Evolutionary conservation across 2,329 filamentous ascomycete genomes (phyloP).

Genomic region (Xylaria sp.): DNA sequence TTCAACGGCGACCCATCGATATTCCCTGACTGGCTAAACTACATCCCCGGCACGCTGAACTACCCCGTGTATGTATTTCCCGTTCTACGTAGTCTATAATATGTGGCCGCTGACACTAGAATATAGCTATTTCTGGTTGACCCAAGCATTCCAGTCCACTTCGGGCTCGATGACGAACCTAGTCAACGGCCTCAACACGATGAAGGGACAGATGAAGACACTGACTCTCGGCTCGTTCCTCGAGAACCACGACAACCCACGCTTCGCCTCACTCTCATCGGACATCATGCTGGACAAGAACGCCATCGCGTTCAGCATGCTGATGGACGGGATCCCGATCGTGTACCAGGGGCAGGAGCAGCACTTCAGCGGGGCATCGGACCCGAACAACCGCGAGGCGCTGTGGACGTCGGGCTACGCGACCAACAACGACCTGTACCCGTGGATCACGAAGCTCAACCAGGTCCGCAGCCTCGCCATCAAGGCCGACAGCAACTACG

Average conservation of each 20-base stretch:
- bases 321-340: slow-evolving; percentile 67
- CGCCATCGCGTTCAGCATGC: slow-evolving; percentile 64
- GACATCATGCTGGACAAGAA: slow-evolving; percentile 64
- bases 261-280: slow-evolving; percentile 57
- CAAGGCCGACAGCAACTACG: slow-evolving; percentile 53
- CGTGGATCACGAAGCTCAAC: slow-evolving; percentile 60
- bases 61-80: slow-evolving; percentile 57
- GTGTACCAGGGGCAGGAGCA: slow-evolving; percentile 70
- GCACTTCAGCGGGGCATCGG: slow-evolving; percentile 56
- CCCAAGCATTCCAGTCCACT: slow-evolving; percentile 50
- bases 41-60: slow-evolving; percentile 62
- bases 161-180: slow-evolving; percentile 52
- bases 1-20: slow-evolving; percentile 59
- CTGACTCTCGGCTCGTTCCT: slow-evolving; percentile 57
- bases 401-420: slow-evolving; percentile 61
- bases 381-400: slow-evolving; percentile 61
- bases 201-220: slow-evolving; percentile 39
- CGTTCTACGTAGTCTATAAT: background rate
- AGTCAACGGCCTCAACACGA: slow-evolving; percentile 47
- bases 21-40: slow-evolving; percentile 58
- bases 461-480: slow-evolving; percentile 58
- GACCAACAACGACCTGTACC: slow-evolving; percentile 55
- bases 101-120: background rate
- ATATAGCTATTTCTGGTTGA: slow-evolving; percentile 45
- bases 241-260: slow-evolving; percentile 62